These are phyloP conservation scores for Aspergillus tanneri DNA, from an alignment of 2,329 filamentous ascomycete species.

Conservation along the genomic window DNA sequence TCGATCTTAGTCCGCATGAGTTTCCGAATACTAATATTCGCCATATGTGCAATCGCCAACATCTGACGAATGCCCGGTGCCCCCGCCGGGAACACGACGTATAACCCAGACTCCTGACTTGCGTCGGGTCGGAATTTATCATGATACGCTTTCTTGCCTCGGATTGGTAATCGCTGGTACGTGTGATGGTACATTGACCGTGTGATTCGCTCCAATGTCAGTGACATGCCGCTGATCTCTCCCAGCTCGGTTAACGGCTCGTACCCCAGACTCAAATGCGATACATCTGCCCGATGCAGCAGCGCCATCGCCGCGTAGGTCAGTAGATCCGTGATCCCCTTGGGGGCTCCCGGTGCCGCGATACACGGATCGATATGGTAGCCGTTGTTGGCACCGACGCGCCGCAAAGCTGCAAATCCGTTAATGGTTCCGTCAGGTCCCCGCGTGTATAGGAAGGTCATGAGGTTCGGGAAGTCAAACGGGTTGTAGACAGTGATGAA, in stretches of 20 bases:
- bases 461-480: slow-evolving; percentile 39
- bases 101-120: slow-evolving; percentile 31
- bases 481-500: slow-evolving; percentile 45
- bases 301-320: slow-evolving; percentile 41
- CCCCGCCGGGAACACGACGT: slow-evolving; percentile 38
- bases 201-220: slow-evolving; percentile 29
- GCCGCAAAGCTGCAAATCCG: slow-evolving; percentile 43
- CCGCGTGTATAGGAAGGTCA: slow-evolving; percentile 44
- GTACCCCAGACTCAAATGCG: slow-evolving; percentile 42
- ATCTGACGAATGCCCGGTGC: slow-evolving; percentile 33
- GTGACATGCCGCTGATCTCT: slow-evolving; percentile 34
- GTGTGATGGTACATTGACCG: slow-evolving; percentile 32
- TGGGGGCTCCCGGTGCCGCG: slow-evolving; percentile 34
- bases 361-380: slow-evolving; percentile 47
- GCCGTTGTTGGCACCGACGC: slow-evolving; percentile 36
- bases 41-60: slow-evolving; percentile 39
- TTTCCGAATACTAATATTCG: slow-evolving; percentile 39
- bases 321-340: slow-evolving; percentile 42
- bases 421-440: slow-evolving; percentile 29
- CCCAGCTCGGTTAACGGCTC: slow-evolving; percentile 36
- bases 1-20: slow-evolving; percentile 6
- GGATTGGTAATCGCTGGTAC: slow-evolving; percentile 35
- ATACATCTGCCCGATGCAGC: slow-evolving; percentile 31
- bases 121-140: slow-evolving; percentile 42
- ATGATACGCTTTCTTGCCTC: slow-evolving; percentile 42